Evolutionary conservation across 1,139 yeast genomes (phyloP), one percentile per base, ranked within the genome.

Genomic region (Pichia sp.): DNA sequence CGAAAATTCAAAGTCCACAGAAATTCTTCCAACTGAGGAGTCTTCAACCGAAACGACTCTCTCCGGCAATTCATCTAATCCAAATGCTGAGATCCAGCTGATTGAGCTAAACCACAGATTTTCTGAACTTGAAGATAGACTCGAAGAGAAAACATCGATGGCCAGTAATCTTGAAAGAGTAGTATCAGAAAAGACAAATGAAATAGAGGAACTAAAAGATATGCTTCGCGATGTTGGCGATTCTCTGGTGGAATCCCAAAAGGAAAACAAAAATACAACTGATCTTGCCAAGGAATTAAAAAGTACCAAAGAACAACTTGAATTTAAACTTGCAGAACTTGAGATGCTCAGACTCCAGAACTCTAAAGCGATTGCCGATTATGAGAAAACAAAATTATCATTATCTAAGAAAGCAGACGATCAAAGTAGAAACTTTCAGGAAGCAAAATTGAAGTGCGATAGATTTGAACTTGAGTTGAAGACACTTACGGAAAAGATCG

Each of bases 181-280:
- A 15, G 28, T 39, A 22, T 42, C 38, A n/a, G 37, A 21, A 5
- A 68, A 67, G 41, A 42, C 48, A 8, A 80, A 75, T 33, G 83
- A 78, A 44, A 62, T 76, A 17, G 79, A 73, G 27, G 63, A 62
- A 33, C 66, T 82, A 36, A 70, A 79, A 45, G 95, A 84, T 40
- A 81, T 77, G 82, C 58, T 86, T 33, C 72, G 71, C 46, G 75
- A 73, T 34, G 68, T 86, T 16, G 95, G 95, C 1, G 73, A 81
- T 49, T 93, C 84, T 34, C 63, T 85, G 19, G 93, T 85, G 1
- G 77, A 71, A 27, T 56, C 60, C 20, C 29, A 52, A 14, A 54
- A 53, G 25, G 33, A 35, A 5, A 31, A 48, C 18, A 38, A 31
- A 38, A 37, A 34, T 38, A 43, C 27, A 47, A 13, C 14, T 11